Percentiles rank a stretch among this genome's conserved stretches.
phyloP scores from a whole-genome alignment of 139 green algal species.

The Chlamydomonas asymmetrica region DNA sequence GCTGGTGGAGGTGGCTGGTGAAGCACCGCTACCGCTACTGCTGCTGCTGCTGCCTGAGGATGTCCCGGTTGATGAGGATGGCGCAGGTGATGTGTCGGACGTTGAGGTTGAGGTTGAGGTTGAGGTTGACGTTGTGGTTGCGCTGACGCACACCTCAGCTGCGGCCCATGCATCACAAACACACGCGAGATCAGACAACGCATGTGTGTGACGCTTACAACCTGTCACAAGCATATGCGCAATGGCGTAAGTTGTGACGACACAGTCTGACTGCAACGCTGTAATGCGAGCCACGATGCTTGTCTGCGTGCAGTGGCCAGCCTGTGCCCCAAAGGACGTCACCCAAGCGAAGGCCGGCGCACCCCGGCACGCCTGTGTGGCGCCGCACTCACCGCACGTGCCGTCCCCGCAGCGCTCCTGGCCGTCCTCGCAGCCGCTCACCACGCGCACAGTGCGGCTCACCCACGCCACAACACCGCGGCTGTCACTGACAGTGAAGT shows the following conservation, averaged over 20 bases:
- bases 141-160: neutral
- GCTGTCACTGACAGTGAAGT: conserved; percentile 19
- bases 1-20: neutral
- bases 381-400: neutral
- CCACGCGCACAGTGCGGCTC: conserved; percentile 1
- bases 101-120: too few relatives aligned
- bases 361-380: neutral
- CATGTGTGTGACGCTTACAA: too few relatives aligned
- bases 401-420: neutral
- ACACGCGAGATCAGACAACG: too few relatives aligned
- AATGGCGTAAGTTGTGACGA: too few relatives aligned
- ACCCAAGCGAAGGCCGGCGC: neutral
- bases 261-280: too few relatives aligned
- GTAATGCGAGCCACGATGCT: neutral
- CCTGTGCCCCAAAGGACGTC: neutral
- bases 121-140: too few relatives aligned
- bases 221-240: too few relatives aligned
- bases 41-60: neutral
- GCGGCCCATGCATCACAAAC: neutral
- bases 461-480: neutral
- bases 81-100: neutral
- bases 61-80: neutral
- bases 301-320: neutral
- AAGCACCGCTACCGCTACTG: neutral
- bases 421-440: conserved; percentile 1